Percentiles rank a stretch among this genome's conserved stretches.
Conservation (phyloP, 1,284 basidiomycete genomes). For the Butyriboletus regius region DNA sequence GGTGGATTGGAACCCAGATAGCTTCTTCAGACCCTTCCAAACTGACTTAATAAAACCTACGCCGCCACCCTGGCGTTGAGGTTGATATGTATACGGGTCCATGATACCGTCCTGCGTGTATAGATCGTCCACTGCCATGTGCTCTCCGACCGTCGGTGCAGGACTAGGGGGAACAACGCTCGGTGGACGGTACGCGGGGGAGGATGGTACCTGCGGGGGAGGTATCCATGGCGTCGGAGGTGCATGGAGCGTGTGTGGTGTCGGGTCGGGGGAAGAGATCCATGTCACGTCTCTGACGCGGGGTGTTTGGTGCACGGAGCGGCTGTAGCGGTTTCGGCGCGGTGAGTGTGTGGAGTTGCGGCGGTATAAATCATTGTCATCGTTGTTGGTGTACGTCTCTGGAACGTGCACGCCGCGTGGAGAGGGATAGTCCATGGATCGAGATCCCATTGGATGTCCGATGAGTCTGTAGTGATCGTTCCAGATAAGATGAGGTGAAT, state of each 20-base stretch:
- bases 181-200: constrained; percentile 10
- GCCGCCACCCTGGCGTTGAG: constrained; percentile 5
- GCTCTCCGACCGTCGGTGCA: constrained; percentile 24
- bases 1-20: constrained; percentile 9
- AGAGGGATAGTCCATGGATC: constrained; percentile 17
- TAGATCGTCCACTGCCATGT: constrained; percentile 22
- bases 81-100: constrained; percentile 4
- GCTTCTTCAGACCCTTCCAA: constrained; percentile 23
- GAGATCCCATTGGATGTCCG: constrained; percentile 2
- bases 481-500: background rate
- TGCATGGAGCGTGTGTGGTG: constrained; percentile 5
- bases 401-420: constrained; percentile 23
- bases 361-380: constrained; percentile 12
- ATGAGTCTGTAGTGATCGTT: background rate
- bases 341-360: constrained; percentile 1
- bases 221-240: constrained; percentile 2
- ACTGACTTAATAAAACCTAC: constrained; percentile 16
- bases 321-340: constrained; percentile 22
- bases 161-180: constrained; percentile 15
- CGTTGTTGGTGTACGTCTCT: constrained; percentile 9
- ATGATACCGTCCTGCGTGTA: background rate
- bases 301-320: constrained; percentile 16
- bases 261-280: constrained; percentile 17
- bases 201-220: constrained; percentile 1
- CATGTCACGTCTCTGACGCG: constrained; percentile 21